These are phyloP conservation scores for Mucor irregularis DNA, from an alignment of 371 early-diverging fungal genomes.

Conservation along the genomic window DNA sequence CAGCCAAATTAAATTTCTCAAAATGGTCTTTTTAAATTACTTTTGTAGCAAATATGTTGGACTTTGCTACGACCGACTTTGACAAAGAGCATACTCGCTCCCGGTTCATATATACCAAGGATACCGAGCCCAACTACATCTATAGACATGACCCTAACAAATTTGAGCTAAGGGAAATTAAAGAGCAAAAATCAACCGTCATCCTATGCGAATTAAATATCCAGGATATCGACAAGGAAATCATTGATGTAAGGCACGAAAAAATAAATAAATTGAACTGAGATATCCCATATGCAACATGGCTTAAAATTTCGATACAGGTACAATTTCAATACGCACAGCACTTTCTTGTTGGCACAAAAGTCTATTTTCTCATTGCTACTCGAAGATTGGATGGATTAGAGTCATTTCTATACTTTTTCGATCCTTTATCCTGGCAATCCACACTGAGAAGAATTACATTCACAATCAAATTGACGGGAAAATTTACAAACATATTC, in stretches of 20 bases:
- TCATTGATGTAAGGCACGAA: too few species aligned
- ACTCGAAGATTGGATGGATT: neutral
- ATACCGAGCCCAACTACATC: neutral
- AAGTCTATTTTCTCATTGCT: neutral
- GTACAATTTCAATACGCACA: neutral
- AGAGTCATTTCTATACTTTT: conserved; percentile 1
- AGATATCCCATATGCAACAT: neutral
- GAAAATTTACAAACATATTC: conserved; percentile 1
- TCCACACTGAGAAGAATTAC: neutral
- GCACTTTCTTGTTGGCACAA: neutral
- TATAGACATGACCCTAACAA: neutral
- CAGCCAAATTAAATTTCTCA: neutral
- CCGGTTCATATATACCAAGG: neutral
- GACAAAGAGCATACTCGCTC: neutral
- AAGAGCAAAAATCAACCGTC: neutral
- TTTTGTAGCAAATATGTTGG: too few species aligned
- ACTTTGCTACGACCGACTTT: neutral
- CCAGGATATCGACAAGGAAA: neutral
- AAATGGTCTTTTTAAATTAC: too few species aligned
- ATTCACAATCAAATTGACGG: neutral
- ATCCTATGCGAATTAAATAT: neutral
- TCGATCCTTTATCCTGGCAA: neutral
- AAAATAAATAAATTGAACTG: neutral
- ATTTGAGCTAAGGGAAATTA: conserved; percentile 1
- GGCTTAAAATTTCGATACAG: neutral